Base-by-base conservation (phyloP, 306 rosid genomes). In the Acacia melanoxylon region DNA sequence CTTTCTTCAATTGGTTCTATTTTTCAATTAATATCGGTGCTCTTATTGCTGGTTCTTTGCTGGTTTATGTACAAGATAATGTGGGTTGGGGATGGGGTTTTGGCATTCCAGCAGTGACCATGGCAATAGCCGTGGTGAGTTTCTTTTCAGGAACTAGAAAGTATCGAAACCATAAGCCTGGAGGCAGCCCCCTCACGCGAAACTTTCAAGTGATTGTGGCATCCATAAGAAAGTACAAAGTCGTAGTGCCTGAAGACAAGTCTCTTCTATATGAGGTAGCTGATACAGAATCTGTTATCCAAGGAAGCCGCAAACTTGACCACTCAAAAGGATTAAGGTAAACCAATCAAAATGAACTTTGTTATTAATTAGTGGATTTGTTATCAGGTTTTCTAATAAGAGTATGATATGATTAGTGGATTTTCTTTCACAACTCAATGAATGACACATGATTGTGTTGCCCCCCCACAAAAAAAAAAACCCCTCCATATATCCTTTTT, bases 1-100 rank as follows among this genome's bases (percentile, higher is more conserved):
- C 95, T 75, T 91, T 91, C 89, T 91, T 91, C 95, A 91, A 82
- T 52, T 91, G 95, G 95, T 91, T 91, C 84, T 91, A 89, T 78
- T 77, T 91, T 22, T 88, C 93, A 37, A 86, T 91, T 83, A 91
- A 91, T 33, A 66, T 88, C 22, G 95, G 95, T 68, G 93, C 93
- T 76, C 80, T 91, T 52, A 79, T 91, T 68, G 95, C 93, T 62
- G 1, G 80, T 74, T 91, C 95, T 69, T 49, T 91, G 22, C 72
- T 91, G 79, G 95, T 91, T 1, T 91, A 89, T 89, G 65, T 91
- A 52, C 95, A 91, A 82, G 83, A 79, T 2, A 78, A 76, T 52
- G 87, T 86, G 9, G 86, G 92, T 20, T 89, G 95, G 95, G 93
- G 84, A 80, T 86, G 85, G 86, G 95, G 95, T 24, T 91, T 91